Conservation (phyloP, 306 rosid genomes). For the Sicyos baderoa region DNA sequence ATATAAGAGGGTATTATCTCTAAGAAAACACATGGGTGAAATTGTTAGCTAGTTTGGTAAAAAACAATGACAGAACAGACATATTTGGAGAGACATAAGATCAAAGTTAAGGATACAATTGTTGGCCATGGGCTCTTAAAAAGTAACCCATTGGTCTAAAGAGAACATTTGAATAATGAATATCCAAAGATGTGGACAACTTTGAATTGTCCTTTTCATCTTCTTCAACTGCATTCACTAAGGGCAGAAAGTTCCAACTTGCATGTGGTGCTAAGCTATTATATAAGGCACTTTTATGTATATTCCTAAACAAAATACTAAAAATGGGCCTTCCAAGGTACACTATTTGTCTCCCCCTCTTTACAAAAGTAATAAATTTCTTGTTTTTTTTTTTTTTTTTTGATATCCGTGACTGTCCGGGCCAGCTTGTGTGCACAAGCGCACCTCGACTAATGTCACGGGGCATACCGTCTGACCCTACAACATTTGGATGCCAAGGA, state of each 20-base stretch:
- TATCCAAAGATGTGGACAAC: slow-evolving; percentile 10
- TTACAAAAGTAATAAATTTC: too few relatives aligned
- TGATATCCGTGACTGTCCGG: too few relatives aligned
- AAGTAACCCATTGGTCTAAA: slow-evolving; percentile 15
- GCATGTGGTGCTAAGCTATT: slow-evolving; percentile 18
- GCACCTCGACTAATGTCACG: too few relatives aligned
- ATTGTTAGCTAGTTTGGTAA: slow-evolving; percentile 17
- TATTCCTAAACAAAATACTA: slow-evolving; percentile 17
- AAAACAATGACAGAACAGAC: slow-evolving; percentile 8
- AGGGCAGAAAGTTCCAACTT: slow-evolving; percentile 14
- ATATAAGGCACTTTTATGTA: background rate
- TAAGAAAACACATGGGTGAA: slow-evolving; percentile 16
- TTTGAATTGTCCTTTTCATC: slow-evolving; percentile 18
- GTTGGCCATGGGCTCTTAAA: slow-evolving; percentile 13
- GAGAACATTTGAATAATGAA: slow-evolving; percentile 7
- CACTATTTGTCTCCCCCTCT: slow-evolving; percentile 1
- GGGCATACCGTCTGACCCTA: too few relatives aligned
- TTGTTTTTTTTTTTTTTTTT: too few relatives aligned
- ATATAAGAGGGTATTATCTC: background rate
- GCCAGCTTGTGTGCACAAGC: too few relatives aligned
- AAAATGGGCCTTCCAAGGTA: slow-evolving; percentile 5
- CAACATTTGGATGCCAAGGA: too few relatives aligned
- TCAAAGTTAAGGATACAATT: slow-evolving; percentile 15
- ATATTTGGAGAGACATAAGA: slow-evolving; percentile 13
- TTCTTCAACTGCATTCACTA: slow-evolving; percentile 17